These are phyloP conservation scores for Paecilomyces sp. DNA, from an alignment of 2,329 filamentous ascomycete genomes.

Conservation along the genomic window DNA sequence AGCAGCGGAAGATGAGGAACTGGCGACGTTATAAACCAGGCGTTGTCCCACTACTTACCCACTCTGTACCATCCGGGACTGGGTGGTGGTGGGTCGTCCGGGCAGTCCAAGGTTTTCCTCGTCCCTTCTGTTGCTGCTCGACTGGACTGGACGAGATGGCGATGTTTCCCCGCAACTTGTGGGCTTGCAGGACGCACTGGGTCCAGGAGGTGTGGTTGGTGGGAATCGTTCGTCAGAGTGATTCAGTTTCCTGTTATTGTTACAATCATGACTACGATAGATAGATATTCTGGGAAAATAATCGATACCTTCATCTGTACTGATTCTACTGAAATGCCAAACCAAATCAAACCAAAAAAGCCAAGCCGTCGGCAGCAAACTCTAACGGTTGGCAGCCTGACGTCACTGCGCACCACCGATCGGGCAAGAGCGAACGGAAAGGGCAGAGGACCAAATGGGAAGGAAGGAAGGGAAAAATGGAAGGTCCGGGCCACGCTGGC, in stretches of 20 bases:
- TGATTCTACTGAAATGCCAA: too few species aligned
- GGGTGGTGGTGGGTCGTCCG: slow-evolving; percentile 23
- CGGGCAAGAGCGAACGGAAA: background rate
- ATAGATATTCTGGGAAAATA: too few species aligned
- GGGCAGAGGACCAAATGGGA: background rate
- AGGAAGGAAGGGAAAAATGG: background rate
- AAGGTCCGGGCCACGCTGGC: background rate
- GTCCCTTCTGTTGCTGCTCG: background rate
- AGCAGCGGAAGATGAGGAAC: slow-evolving; percentile 16
- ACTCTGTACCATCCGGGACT: slow-evolving; percentile 21
- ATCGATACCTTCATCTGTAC: too few species aligned
- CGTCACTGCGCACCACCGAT: background rate
- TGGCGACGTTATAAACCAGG: slow-evolving; percentile 26
- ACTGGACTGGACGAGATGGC: background rate
- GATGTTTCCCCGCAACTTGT: slow-evolving; percentile 7
- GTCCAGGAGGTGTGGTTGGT: background rate
- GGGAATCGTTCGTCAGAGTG: background rate
- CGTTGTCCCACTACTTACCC: slow-evolving; percentile 22
- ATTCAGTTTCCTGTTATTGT: background rate
- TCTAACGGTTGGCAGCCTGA: background rate
- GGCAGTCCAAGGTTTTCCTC: slow-evolving; percentile 20
- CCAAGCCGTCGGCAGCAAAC: background rate
- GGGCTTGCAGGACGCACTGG: background rate
- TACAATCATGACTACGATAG: too few species aligned
- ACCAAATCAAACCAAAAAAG: too few species aligned